These are phyloP conservation scores for Basipetospora chlamydospora DNA, from an alignment of 2,329 filamentous ascomycete genomes.

Conservation along the genomic window DNA sequence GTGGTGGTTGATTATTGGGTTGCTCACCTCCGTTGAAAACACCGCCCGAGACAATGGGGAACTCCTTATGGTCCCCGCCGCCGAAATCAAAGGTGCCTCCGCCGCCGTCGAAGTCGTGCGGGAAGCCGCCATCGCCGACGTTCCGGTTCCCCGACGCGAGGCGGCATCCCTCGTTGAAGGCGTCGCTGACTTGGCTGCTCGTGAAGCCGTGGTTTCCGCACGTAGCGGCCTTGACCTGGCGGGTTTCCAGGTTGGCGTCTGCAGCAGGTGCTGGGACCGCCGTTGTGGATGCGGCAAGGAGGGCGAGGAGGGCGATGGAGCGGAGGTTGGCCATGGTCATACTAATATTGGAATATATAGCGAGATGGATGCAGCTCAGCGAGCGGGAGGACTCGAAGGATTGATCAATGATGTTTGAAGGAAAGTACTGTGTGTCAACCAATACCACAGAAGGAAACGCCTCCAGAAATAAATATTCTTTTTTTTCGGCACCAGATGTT, in stretches of 20 bases:
- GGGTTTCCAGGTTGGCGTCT: conserved; percentile 7
- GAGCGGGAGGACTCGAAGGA: too few species aligned
- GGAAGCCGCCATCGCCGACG: conserved; percentile 9
- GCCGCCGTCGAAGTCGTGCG: conserved; percentile 12
- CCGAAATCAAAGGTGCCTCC: conserved; percentile 9
- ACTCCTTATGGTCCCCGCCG: conserved; percentile 10
- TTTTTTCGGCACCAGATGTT: too few species aligned
- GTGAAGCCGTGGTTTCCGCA: conserved; percentile 8
- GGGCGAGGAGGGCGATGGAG: conserved; percentile 4
- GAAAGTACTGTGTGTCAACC: too few species aligned
- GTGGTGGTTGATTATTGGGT: conserved; percentile 5
- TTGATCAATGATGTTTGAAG: too few species aligned
- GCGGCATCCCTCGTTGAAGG: conserved; percentile 9
- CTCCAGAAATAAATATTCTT: too few species aligned
- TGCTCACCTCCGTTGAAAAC: conserved; percentile 9
- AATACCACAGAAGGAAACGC: too few species aligned
- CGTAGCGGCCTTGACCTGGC: conserved; percentile 3
- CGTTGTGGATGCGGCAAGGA: not conserved
- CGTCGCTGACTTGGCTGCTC: conserved; percentile 7
- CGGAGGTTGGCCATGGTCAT: not conserved
- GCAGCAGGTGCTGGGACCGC: too few species aligned
- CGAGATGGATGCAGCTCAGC: too few species aligned
- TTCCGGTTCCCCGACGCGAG: conserved; percentile 5
- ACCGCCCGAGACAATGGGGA: conserved; percentile 10
- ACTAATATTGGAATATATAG: too few species aligned